Conservation (phyloP, 176 grass and related monocot genomes). For the Carex myosuroides region DNA sequence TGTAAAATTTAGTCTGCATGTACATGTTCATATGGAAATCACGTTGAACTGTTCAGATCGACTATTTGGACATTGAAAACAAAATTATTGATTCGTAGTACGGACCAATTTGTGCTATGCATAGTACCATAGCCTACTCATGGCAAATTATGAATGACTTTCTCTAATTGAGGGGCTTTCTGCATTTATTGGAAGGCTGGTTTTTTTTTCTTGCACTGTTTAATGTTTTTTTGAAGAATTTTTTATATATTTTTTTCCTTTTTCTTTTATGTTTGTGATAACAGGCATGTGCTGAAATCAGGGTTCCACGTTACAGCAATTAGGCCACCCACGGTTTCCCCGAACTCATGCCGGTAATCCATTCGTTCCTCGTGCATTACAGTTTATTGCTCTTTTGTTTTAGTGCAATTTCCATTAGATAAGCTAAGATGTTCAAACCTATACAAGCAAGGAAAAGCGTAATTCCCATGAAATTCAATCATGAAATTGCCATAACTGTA, state of each 20-base stretch:
- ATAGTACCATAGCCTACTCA: no score
- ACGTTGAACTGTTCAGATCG: no score
- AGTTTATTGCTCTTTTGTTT: not conserved
- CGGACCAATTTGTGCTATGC: no score
- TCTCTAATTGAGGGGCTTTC: not conserved
- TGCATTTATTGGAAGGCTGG: not conserved
- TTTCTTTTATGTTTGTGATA: conserved; percentile 18
- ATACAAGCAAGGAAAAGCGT: not conserved
- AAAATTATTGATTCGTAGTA: no score
- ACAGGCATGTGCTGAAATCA: conserved; percentile 74
- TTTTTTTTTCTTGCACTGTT: not conserved
- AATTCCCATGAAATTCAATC: not conserved
- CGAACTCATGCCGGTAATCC: conserved; percentile 78
- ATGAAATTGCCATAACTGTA: not conserved
- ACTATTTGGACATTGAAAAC: no score
- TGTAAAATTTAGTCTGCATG: no score
- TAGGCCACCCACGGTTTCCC: conserved; percentile 73
- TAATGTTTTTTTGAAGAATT: not conserved
- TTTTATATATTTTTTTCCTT: not conserved
- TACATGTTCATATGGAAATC: no score
- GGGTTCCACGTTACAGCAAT: conserved; percentile 94
- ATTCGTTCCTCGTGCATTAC: not conserved
- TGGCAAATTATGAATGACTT: not conserved
- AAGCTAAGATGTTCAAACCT: not conserved
- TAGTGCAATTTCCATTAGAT: not conserved